Conservation (phyloP, 768 basidiomycete species). For the Tylopilus rubrobrunneus region DNA sequence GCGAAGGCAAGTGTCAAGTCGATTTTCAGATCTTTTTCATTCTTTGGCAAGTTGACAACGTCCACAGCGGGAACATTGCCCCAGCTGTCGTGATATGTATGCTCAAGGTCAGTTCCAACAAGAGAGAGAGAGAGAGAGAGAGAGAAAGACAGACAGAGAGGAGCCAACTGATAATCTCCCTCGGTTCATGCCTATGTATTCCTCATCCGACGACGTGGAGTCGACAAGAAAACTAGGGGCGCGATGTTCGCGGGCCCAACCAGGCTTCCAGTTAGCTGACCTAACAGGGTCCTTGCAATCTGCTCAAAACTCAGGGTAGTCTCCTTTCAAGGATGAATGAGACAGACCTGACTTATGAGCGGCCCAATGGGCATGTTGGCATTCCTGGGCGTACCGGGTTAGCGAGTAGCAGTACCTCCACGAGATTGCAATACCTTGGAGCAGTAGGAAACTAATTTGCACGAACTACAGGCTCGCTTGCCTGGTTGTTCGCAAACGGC, state of each 20-base stretch:
- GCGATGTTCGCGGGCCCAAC: slow-evolving; percentile 23
- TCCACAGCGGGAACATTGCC: slow-evolving; percentile 36
- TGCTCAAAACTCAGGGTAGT: neutral
- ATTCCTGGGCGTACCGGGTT: slow-evolving; percentile 26
- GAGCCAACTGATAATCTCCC: slow-evolving; percentile 27
- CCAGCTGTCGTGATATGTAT: slow-evolving; percentile 18
- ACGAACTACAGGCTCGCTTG: slow-evolving; percentile 26
- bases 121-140: neutral
- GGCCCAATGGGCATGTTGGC: slow-evolving; percentile 26
- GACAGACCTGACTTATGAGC: too few relatives aligned
- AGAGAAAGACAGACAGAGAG: slow-evolving; percentile 19
- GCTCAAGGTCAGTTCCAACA: neutral
- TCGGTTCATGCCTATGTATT: slow-evolving; percentile 11
- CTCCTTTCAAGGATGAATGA: neutral
- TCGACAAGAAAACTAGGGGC: slow-evolving; percentile 16
- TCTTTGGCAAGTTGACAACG: slow-evolving; percentile 25
- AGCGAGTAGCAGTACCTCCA: neutral
- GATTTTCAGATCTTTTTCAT: slow-evolving; percentile 14
- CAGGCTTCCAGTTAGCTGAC: slow-evolving; percentile 18
- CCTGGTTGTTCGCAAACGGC: slow-evolving; percentile 30
- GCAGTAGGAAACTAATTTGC: slow-evolving; percentile 43
- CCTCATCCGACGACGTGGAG: slow-evolving; percentile 6
- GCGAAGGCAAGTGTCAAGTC: slow-evolving; percentile 25
- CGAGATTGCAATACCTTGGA: slow-evolving; percentile 26
- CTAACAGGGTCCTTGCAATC: slow-evolving; percentile 25